A percentile compares a stretch with the other conserved stretches of the same genome.
These are phyloP conservation scores for Solanum appendiculatum DNA, from an alignment of 257 asterid species.

Conservation along the genomic window DNA sequence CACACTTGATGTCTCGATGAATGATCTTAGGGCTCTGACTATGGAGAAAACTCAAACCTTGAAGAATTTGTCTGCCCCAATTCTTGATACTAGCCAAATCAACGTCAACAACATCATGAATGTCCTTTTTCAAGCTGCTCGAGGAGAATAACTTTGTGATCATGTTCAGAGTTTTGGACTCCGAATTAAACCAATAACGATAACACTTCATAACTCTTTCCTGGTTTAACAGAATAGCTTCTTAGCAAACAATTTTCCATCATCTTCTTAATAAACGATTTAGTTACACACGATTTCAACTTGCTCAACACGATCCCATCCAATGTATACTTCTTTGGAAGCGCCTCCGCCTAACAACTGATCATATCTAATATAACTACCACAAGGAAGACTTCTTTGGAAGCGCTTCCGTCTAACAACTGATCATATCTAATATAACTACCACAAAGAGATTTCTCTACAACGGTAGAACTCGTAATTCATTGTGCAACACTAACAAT, in stretches of 20 bases:
- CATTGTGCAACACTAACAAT: too few relatives aligned
- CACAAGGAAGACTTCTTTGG: conserved; percentile 13
- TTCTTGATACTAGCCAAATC: background rate
- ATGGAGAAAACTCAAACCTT: background rate
- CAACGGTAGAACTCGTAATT: background rate
- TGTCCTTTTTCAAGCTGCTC: background rate
- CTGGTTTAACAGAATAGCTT: conserved; percentile 24
- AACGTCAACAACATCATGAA: background rate
- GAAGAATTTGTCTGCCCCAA: background rate
- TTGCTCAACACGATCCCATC: conserved; percentile 10
- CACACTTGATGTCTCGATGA: conserved; percentile 2
- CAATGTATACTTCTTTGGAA: conserved; percentile 26
- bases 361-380: background rate
- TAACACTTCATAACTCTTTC: conserved; percentile 27
- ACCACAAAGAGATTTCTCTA: background rate
- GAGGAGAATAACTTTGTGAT: conserved; percentile 16
- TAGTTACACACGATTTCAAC: conserved; percentile 30
- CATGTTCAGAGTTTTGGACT: conserved; percentile 10
- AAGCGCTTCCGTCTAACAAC: background rate
- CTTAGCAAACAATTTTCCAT: conserved; percentile 9
- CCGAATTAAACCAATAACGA: conserved; percentile 24
- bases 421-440: background rate
- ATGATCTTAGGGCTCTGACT: too few relatives aligned
- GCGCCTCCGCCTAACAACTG: background rate
- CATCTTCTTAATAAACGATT: background rate